Evolutionary conservation across 768 basidiomycete genomes (phyloP).

Genomic region (Kwoniella heveanensis): DNA sequence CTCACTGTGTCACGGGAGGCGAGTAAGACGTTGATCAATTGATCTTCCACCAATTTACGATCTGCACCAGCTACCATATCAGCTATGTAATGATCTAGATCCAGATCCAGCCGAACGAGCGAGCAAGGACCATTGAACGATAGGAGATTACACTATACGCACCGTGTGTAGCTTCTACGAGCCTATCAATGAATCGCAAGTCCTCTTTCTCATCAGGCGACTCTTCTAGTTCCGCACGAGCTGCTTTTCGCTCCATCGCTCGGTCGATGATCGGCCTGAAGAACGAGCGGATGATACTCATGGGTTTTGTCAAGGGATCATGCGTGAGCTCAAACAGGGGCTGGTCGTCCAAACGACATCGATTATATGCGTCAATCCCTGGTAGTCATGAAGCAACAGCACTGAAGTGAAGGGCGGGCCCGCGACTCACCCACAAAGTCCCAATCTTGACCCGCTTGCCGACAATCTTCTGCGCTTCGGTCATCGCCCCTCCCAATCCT

Average conservation of each 20-base stretch:
- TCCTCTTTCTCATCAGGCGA: constrained; percentile 11
- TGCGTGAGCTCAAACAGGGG: constrained; percentile 44
- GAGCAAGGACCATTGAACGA: no score
- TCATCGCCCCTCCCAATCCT: constrained; percentile 33
- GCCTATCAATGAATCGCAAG: constrained; percentile 42
- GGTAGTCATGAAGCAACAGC: not conserved
- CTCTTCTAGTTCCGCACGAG: not conserved
- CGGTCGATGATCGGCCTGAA: constrained; percentile 39
- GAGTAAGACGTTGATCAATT: constrained; percentile 73
- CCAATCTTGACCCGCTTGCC: constrained; percentile 50
- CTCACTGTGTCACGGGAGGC: constrained; percentile 76
- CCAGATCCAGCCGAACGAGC: not conserved
- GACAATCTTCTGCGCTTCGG: constrained; percentile 38
- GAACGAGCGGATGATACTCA: constrained; percentile 41
- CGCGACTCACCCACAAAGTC: constrained; percentile 43
- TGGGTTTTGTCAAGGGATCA: constrained; percentile 40
- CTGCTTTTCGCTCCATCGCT: constrained; percentile 20
- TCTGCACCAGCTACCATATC: constrained; percentile 59
- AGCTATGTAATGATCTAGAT: no score
- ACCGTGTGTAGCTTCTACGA: constrained; percentile 47
- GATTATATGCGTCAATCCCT: not conserved
- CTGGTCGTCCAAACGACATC: constrained; percentile 30
- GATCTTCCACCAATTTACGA: constrained; percentile 69
- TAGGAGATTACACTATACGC: no score
- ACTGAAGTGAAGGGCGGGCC: not conserved